These are phyloP conservation scores for Paraphaeosphaeria minitans DNA, from an alignment of 2,329 filamentous ascomycete genomes.

Conservation along the genomic window DNA sequence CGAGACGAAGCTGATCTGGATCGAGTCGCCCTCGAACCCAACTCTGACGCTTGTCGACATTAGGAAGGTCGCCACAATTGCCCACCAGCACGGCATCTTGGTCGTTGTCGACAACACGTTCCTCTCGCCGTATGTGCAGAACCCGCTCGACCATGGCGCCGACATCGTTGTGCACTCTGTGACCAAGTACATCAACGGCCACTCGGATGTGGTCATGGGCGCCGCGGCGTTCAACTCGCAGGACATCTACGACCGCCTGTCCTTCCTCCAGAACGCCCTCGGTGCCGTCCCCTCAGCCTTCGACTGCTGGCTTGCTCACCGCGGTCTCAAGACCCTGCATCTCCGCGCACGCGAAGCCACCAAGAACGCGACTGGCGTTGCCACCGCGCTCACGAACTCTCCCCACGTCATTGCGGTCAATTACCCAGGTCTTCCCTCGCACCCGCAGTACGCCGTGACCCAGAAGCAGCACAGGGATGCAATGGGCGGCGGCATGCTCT, in stretches of 20 bases:
- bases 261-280: slow-evolving; percentile 96
- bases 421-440: slow-evolving; percentile 89
- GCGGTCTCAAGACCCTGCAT: slow-evolving; percentile 95
- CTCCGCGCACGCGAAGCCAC: slow-evolving; percentile 85
- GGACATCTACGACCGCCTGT: slow-evolving; percentile 73
- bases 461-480: slow-evolving; percentile 90
- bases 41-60: slow-evolving; percentile 94
- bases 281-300: slow-evolving; percentile 94
- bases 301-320: slow-evolving; percentile 97
- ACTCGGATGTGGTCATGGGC: slow-evolving; percentile 96
- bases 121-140: slow-evolving; percentile 94
- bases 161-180: slow-evolving; percentile 97
- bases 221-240: slow-evolving; percentile 93
- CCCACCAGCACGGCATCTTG: slow-evolving; percentile 85
- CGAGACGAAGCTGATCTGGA: slow-evolving; percentile 95
- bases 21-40: slow-evolving; percentile 93
- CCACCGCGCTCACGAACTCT: slow-evolving; percentile 76
- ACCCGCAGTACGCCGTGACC: slow-evolving; percentile 84
- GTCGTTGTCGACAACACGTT: slow-evolving; percentile 99
- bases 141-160: slow-evolving; percentile 90
- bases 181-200: slow-evolving; percentile 99
- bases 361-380: slow-evolving; percentile 79
- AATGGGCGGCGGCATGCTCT: slow-evolving; percentile 96
- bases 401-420: slow-evolving; percentile 87
- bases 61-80: slow-evolving; percentile 77